Conservation (phyloP, 192 early-diverging fungal genomes). For the Coemansia sp. region DNA sequence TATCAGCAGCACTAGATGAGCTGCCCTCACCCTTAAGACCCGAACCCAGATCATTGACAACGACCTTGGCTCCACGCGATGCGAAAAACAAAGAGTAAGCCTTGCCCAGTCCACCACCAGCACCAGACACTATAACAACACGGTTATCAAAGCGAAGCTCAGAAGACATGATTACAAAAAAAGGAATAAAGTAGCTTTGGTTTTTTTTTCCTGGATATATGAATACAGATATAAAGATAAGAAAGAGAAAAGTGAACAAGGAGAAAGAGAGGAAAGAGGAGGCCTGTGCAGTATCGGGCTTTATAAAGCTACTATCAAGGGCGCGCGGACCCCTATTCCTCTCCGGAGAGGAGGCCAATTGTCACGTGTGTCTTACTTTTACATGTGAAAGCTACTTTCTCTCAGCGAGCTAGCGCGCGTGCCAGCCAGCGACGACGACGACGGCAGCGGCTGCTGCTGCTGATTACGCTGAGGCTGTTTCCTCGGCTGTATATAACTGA, state of each 20-base stretch:
- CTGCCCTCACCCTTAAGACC: constrained; percentile 76
- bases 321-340: not conserved
- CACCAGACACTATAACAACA: constrained; percentile 94
- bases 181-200: not conserved
- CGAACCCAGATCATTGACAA: constrained; percentile 94
- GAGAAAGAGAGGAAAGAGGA: not conserved
- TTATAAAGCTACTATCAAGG: not conserved
- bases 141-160: constrained; percentile 74
- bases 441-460: too few relatives aligned
- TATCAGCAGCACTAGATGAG: constrained; percentile 80
- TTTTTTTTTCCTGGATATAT: not conserved
- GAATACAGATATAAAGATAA: not conserved
- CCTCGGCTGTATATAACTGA: constrained; percentile 47
- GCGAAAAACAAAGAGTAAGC: constrained; percentile 93
- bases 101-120: constrained; percentile 88
- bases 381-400: constrained; percentile 2
- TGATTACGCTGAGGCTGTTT: not conserved
- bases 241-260: not conserved
- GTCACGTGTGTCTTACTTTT: not conserved
- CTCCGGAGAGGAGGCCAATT: not conserved
- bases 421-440: constrained; percentile 11
- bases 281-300: constrained; percentile 1
- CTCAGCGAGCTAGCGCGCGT: not conserved
- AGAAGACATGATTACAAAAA: constrained; percentile 2
- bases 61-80: constrained; percentile 86